Conservation (phyloP, 2,329 filamentous ascomycete genomes). For the Penicillium sumatraense region DNA sequence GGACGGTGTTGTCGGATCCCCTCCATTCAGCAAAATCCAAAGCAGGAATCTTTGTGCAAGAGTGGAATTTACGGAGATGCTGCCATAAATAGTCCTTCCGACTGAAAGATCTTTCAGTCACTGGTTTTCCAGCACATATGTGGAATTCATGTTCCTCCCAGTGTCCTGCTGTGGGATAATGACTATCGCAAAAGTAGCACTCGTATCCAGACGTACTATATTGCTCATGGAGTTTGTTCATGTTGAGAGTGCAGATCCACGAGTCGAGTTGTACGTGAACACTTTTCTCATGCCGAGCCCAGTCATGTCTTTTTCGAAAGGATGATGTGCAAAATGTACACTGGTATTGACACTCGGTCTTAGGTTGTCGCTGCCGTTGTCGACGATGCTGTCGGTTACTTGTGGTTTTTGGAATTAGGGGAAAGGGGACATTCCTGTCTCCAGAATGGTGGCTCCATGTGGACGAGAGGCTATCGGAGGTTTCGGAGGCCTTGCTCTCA, state of each 20-base stretch:
- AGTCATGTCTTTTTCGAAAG: slow-evolving; percentile 57
- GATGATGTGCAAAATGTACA: slow-evolving; percentile 56
- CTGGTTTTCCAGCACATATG: slow-evolving; percentile 57
- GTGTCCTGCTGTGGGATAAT: slow-evolving; percentile 51
- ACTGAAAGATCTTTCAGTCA: slow-evolving; percentile 58
- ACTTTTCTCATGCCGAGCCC: slow-evolving; percentile 56
- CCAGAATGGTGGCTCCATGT: slow-evolving; percentile 40
- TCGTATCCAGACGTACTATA: slow-evolving; percentile 3
- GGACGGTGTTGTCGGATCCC: slow-evolving; percentile 55
- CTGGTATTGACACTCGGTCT: slow-evolving; percentile 36
- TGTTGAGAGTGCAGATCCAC: slow-evolving; percentile 37
- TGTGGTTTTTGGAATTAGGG: slow-evolving; percentile 20
- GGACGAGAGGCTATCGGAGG: slow-evolving; percentile 36
- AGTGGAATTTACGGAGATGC: slow-evolving; percentile 60
- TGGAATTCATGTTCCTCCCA: slow-evolving; percentile 58
- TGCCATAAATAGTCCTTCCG: slow-evolving; percentile 63
- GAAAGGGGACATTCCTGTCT: slow-evolving; percentile 26
- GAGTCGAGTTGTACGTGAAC: slow-evolving; percentile 55
- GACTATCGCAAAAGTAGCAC: slow-evolving; percentile 56
- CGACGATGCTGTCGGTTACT: slow-evolving; percentile 11
- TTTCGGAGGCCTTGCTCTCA: slow-evolving; percentile 34
- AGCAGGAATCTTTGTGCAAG: slow-evolving; percentile 53
- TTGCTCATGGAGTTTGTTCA: slow-evolving; percentile 20
- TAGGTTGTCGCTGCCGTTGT: background rate
- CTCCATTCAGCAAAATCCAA: slow-evolving; percentile 62